Conservation (phyloP, 768 basidiomycete species). For the Rhodocollybia butyracea region DNA sequence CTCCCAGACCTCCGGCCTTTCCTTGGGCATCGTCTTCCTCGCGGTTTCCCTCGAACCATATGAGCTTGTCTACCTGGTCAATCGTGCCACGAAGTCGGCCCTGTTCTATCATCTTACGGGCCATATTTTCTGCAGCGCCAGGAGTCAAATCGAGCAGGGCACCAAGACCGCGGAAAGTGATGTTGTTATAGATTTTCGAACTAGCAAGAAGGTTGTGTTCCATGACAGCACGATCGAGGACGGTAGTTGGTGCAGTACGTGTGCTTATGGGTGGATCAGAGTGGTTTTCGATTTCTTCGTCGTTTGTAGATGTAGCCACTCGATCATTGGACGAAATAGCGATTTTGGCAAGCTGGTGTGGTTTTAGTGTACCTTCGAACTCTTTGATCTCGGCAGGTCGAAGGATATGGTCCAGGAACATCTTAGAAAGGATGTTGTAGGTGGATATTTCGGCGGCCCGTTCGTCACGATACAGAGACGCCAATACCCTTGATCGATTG, state of each 20-base stretch:
- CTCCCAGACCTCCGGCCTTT: slow-evolving; percentile 90
- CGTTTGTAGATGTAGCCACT: slow-evolving; percentile 63
- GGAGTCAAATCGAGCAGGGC: slow-evolving; percentile 86
- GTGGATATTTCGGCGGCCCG: slow-evolving; percentile 76
- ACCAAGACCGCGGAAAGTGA: slow-evolving; percentile 93
- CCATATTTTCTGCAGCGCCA: slow-evolving; percentile 95
- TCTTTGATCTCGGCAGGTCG: slow-evolving; percentile 85
- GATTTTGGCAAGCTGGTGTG: slow-evolving; percentile 93
- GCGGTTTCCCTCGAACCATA: slow-evolving; percentile 84
- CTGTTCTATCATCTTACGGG: slow-evolving; percentile 98
- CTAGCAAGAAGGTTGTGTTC: slow-evolving; percentile 97
- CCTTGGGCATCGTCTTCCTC: slow-evolving; percentile 94
- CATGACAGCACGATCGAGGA: slow-evolving; percentile 96
- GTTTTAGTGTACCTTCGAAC: slow-evolving; percentile 83
- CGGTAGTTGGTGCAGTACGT: slow-evolving; percentile 90
- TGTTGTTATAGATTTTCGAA: slow-evolving; percentile 96
- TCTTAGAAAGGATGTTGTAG: slow-evolving; percentile 91
- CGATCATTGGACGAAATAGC: slow-evolving; percentile 81
- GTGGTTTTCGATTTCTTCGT: slow-evolving; percentile 45
- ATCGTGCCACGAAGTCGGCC: slow-evolving; percentile 89
- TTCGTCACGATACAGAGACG: slow-evolving; percentile 92
- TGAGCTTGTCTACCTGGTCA: slow-evolving; percentile 92
- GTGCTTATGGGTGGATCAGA: slow-evolving; percentile 61
- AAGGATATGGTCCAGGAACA: slow-evolving; percentile 98
- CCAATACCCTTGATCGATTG: slow-evolving; percentile 88